Conservation (phyloP, 1,284 basidiomycete species). For the Mycosarcoma maydis region DNA sequence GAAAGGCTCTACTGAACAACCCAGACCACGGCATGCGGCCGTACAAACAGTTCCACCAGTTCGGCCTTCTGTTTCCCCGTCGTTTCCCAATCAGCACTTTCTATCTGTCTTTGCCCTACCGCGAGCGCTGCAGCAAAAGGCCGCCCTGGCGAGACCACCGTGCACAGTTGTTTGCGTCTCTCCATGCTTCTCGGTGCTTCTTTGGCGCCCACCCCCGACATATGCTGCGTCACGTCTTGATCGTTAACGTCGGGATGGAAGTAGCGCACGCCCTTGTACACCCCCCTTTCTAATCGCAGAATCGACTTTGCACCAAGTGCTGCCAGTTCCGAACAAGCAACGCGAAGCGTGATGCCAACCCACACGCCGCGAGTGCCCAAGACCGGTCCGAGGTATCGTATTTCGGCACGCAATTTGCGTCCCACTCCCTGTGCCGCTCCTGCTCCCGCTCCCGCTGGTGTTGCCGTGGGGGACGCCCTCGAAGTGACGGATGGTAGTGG, state of each 20-base stretch:
- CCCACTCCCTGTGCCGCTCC: not conserved
- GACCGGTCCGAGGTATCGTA: slow-evolving; percentile 57
- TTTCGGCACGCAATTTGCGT: slow-evolving; percentile 32
- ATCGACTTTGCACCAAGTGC: not conserved
- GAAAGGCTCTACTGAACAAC: not conserved
- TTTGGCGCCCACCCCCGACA: too few species aligned
- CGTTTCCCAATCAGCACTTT: not conserved
- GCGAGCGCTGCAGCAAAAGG: not conserved
- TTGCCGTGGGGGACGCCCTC: too few species aligned
- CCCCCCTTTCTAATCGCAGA: not conserved
- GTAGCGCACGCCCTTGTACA: not conserved
- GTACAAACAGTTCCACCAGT: not conserved
- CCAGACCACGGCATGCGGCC: not conserved
- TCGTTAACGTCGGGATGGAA: too few species aligned
- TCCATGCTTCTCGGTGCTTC: not conserved
- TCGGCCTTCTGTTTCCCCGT: not conserved
- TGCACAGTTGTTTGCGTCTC: not conserved
- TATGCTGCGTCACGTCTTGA: too few species aligned
- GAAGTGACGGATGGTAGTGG: too few species aligned
- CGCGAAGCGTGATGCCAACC: slow-evolving; percentile 49
- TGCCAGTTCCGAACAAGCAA: slow-evolving; percentile 24
- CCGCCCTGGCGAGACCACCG: not conserved
- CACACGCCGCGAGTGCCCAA: slow-evolving; percentile 24
- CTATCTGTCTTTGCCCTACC: too few species aligned
- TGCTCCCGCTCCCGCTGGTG: not conserved